Percentiles rank a stretch among this genome's conserved stretches.
Conservation (phyloP, 768 basidiomycete genomes). For the Russula griseocarnosa region DNA sequence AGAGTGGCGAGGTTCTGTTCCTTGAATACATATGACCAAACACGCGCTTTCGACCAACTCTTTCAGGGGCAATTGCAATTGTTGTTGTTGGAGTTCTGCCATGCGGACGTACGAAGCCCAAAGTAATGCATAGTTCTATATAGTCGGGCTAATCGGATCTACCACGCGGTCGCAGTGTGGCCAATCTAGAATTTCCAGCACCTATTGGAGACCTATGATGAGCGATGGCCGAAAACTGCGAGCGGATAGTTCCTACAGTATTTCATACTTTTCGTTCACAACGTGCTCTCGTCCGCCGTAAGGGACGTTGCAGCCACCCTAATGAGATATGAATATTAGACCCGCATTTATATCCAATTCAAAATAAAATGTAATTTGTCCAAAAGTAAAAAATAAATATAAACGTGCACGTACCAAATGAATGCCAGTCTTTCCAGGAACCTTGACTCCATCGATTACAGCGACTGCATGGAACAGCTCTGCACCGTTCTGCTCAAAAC, state of each 20-base stretch:
- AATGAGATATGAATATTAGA: background rate
- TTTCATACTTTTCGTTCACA: slow-evolving; percentile 41
- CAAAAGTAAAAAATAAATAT: too few relatives aligned
- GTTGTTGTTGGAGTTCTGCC: too few relatives aligned
- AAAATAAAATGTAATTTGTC: background rate
- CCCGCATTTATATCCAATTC: background rate
- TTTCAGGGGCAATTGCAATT: background rate
- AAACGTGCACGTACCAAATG: slow-evolving; percentile 51
- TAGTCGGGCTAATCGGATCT: background rate
- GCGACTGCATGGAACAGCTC: slow-evolving; percentile 68
- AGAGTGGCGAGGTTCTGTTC: background rate
- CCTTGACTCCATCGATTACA: slow-evolving; percentile 45
- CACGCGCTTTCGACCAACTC: slow-evolving; percentile 2
- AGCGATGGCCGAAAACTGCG: slow-evolving; percentile 4
- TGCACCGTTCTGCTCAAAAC: slow-evolving; percentile 64
- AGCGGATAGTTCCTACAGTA: slow-evolving; percentile 37
- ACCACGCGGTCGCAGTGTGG: background rate
- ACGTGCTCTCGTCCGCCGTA: slow-evolving; percentile 34
- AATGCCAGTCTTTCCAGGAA: slow-evolving; percentile 72
- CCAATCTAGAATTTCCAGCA: slow-evolving; percentile 37
- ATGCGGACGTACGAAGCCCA: background rate
- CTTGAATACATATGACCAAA: slow-evolving; percentile 11
- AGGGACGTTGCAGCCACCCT: slow-evolving; percentile 16
- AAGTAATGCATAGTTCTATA: background rate
- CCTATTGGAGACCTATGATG: slow-evolving; percentile 27